These are phyloP conservation scores for Malus fusca DNA, from an alignment of 306 rosid genomes.

Conservation along the genomic window DNA sequence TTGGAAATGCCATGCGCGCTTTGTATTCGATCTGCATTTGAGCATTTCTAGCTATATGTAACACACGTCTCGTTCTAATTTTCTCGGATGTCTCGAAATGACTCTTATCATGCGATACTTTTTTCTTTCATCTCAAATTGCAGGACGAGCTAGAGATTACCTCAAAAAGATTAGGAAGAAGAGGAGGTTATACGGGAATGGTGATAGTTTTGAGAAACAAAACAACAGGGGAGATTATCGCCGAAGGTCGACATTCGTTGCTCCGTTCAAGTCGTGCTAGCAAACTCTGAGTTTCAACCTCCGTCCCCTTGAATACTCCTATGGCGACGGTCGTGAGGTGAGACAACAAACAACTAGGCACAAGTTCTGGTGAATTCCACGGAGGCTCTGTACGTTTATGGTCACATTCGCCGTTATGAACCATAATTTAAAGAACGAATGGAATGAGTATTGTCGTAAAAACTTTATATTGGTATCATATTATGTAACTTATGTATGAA, in stretches of 20 bases:
- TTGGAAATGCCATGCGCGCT: not conserved
- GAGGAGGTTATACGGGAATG: conserved; percentile 64
- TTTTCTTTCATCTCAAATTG: conserved; percentile 12
- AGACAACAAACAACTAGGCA: too few species aligned
- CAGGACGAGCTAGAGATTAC: conserved; percentile 91
- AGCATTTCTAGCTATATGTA: not conserved
- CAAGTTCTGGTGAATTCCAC: too few species aligned
- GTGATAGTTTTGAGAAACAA: conserved; percentile 55
- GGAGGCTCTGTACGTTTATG: too few species aligned
- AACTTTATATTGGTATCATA: too few species aligned
- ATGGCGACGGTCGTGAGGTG: too few species aligned
- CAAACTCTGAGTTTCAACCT: conserved; percentile 43
- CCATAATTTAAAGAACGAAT: too few species aligned
- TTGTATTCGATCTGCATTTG: not conserved
- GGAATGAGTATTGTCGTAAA: too few species aligned
- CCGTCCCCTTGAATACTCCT: too few species aligned
- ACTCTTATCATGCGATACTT: not conserved
- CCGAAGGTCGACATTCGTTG: conserved; percentile 87
- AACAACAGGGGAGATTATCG: conserved; percentile 66
- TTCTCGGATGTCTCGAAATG: not conserved
- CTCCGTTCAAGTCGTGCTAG: conserved; percentile 45
- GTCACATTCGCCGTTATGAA: too few species aligned
- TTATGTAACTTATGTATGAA: too few species aligned
- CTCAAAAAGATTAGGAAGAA: conserved; percentile 51
- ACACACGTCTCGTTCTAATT: not conserved